phyloP scores from a whole-genome alignment of 2,329 filamentous ascomycete genomes.

The Bipolaris bicolor region DNA sequence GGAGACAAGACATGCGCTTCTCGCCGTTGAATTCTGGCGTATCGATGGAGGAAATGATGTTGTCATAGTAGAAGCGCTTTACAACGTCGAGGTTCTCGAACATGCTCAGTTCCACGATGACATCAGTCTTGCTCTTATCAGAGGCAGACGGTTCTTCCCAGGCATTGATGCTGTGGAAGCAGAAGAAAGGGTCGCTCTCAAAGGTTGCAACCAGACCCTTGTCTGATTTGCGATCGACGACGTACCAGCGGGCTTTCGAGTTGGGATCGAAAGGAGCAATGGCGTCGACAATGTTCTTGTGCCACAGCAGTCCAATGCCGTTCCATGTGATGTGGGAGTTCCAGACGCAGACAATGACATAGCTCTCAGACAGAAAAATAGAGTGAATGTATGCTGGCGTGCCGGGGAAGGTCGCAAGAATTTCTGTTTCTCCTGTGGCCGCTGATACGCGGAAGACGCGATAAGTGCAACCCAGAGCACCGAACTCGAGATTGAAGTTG shows the following conservation, averaged over 20 bases:
- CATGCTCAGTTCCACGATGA: conserved; percentile 69
- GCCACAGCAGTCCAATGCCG: conserved; percentile 67
- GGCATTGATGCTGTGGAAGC: conserved; percentile 80
- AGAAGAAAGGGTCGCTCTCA: conserved; percentile 72
- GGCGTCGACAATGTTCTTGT: conserved; percentile 71
- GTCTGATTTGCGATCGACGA: conserved; percentile 69
- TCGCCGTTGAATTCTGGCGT: conserved; percentile 25
- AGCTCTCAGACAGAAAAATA: conserved; percentile 73
- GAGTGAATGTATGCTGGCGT: conserved; percentile 80
- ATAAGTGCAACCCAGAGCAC: conserved; percentile 65
- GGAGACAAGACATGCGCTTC: conserved; percentile 34
- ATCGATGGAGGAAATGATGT: conserved; percentile 31
- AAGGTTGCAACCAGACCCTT: conserved; percentile 73
- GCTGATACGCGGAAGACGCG: conserved; percentile 71
- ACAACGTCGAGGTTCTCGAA: conserved; percentile 71
- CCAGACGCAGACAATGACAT: conserved; percentile 76
- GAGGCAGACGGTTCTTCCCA: conserved; percentile 65
- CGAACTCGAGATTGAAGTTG: conserved; percentile 80
- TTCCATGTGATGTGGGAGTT: conserved; percentile 64
- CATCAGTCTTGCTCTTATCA: conserved; percentile 52
- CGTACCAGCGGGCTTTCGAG: conserved; percentile 70
- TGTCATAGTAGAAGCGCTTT: conserved; percentile 68
- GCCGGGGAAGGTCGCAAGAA: conserved; percentile 70
- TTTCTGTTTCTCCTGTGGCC: conserved; percentile 67
- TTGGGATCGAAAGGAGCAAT: conserved; percentile 67